These are phyloP conservation scores for Monosporascus sp. DNA, from an alignment of 2,329 filamentous ascomycete species.

Conservation along the genomic window DNA sequence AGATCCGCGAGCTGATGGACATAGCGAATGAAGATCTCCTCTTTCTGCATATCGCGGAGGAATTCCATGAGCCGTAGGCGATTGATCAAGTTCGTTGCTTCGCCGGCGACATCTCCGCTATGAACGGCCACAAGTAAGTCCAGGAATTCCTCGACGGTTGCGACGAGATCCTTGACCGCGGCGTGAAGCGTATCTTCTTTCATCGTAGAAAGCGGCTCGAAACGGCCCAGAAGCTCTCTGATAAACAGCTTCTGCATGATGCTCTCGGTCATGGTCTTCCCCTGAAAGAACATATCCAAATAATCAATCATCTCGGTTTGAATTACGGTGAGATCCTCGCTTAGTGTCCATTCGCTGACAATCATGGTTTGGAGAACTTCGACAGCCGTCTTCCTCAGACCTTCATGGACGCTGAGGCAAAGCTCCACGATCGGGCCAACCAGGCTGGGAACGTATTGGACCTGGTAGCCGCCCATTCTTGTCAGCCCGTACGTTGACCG, in stretches of 20 bases:
- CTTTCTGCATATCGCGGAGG: constrained; percentile 91
- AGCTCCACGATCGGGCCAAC: constrained; percentile 90
- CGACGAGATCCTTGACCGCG: constrained; percentile 73
- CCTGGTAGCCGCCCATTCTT: constrained; percentile 93
- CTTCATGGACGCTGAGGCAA: constrained; percentile 92
- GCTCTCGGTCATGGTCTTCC: constrained; percentile 79
- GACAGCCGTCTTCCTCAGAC: constrained; percentile 81
- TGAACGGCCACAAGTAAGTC: constrained; percentile 89
- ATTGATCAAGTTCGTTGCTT: constrained; percentile 80
- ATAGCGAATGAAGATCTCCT: constrained; percentile 94
- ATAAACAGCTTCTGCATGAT: constrained; percentile 92
- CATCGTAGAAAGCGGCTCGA: constrained; percentile 62
- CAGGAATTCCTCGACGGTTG: constrained; percentile 82
- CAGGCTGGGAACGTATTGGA: constrained; percentile 91
- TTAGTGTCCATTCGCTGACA: constrained; percentile 94
- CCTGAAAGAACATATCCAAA: constrained; percentile 83
- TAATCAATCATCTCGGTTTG: constrained; percentile 97
- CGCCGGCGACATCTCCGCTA: constrained; percentile 65
- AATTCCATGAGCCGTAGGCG: constrained; percentile 92
- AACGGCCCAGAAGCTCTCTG: constrained; percentile 74
- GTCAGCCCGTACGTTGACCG: constrained; percentile 68
- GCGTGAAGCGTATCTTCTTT: constrained; percentile 68
- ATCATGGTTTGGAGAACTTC: constrained; percentile 97
- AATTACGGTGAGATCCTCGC: constrained; percentile 83
- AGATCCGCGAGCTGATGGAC: constrained; percentile 84